phyloP scores from a whole-genome alignment of 176 grass and related monocot species.

The Aechmea fasciata region DNA sequence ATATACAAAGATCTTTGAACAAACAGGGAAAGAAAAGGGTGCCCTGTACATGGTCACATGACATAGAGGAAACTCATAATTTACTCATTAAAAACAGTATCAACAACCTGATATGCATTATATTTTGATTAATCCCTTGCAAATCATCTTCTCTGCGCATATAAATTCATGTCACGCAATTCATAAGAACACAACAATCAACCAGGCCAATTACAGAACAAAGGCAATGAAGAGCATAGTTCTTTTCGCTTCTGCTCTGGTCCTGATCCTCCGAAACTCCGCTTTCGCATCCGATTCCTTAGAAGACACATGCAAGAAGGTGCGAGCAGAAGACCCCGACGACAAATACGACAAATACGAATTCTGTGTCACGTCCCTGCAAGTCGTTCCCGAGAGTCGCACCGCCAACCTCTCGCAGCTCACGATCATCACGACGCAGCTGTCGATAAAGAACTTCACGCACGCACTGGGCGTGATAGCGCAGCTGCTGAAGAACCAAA shows the following conservation, averaged over 20 bases:
- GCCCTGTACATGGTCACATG: too few relatives aligned
- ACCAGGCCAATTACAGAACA: not conserved
- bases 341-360: not conserved
- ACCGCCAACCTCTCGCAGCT: not conserved
- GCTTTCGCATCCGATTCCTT: not conserved
- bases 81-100: too few relatives aligned
- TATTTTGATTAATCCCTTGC: not conserved
- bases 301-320: not conserved
- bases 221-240: not conserved
- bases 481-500: not conserved
- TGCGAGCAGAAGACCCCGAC: not conserved
- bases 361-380: not conserved
- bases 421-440: not conserved
- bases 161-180: not conserved
- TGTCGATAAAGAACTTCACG: not conserved
- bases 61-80: too few relatives aligned
- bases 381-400: not conserved
- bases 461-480: not conserved
- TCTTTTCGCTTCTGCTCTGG: not conserved
- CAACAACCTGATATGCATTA: too few relatives aligned
- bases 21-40: too few relatives aligned
- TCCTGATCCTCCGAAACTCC: not conserved
- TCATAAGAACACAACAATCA: too few relatives aligned
- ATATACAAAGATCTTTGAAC: too few relatives aligned
- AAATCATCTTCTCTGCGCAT: not conserved